These are phyloP conservation scores for Dryas octopetala DNA, from an alignment of 306 rosid genomes.

Conservation along the genomic window DNA sequence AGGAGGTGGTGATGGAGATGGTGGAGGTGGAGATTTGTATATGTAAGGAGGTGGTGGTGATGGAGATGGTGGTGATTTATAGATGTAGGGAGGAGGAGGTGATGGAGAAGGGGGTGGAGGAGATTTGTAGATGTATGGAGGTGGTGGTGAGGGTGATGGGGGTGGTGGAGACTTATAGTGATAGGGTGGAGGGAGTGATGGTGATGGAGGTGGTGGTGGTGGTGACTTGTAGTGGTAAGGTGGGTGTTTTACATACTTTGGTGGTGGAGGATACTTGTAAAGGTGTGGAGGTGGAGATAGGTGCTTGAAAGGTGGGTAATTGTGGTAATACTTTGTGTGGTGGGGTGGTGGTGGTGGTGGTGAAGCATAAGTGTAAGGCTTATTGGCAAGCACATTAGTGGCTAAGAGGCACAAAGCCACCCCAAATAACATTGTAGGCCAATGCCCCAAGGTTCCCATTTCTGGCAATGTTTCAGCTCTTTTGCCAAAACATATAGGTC, in stretches of 20 bases:
- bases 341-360: background rate
- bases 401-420: constrained; percentile 11
- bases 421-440: background rate
- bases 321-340: background rate
- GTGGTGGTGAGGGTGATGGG: background rate
- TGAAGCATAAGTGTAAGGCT: constrained; percentile 1
- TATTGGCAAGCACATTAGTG: background rate
- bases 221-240: background rate
- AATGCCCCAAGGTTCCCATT: background rate
- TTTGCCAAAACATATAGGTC: background rate
- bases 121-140: background rate
- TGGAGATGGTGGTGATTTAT: too few relatives aligned
- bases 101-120: too few relatives aligned
- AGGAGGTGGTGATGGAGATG: too few relatives aligned
- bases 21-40: too few relatives aligned
- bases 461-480: background rate
- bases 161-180: background rate
- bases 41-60: too few relatives aligned
- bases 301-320: background rate
- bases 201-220: background rate
- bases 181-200: background rate
- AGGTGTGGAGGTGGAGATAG: too few relatives aligned
- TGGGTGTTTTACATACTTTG: too few relatives aligned
- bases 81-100: too few relatives aligned
- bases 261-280: too few relatives aligned